These are phyloP conservation scores for Mercurialis annua DNA, from an alignment of 345 rosid species.

Conservation along the genomic window DNA sequence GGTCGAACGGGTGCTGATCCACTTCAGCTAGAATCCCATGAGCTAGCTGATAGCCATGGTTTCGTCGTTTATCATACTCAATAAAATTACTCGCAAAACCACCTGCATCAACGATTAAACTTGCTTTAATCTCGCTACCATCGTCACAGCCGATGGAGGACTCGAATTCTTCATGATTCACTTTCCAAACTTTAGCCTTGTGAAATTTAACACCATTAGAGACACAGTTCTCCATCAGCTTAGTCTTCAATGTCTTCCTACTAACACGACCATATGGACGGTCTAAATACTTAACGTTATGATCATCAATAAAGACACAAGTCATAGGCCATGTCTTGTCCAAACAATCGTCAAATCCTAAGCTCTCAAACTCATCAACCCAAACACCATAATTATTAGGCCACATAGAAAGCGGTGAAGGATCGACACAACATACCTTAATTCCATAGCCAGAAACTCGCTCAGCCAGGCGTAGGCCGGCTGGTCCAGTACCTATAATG, in stretches of 20 bases:
- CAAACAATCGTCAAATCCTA: conserved; percentile 52
- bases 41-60: conserved; percentile 69
- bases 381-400: conserved; percentile 67
- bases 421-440: conserved; percentile 64
- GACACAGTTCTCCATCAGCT: conserved; percentile 44
- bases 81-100: conserved; percentile 48
- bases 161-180: conserved; percentile 51
- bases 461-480: conserved; percentile 65
- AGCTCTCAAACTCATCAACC: conserved; percentile 65
- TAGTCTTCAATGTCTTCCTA: conserved; percentile 43
- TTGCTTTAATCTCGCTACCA: conserved; percentile 51
- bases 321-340: conserved; percentile 60
- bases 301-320: conserved; percentile 42
- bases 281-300: conserved; percentile 45
- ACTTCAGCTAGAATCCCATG: conserved; percentile 68
- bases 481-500: conserved; percentile 64
- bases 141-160: conserved; percentile 47
- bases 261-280: conserved; percentile 59
- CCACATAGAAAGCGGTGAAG: conserved; percentile 62
- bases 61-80: conserved; percentile 49
- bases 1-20: conserved; percentile 59
- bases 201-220: conserved; percentile 49
- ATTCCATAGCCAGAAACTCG: conserved; percentile 48
- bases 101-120: conserved; percentile 57
- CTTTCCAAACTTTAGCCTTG: conserved; percentile 57